phyloP scores from a whole-genome alignment of 768 basidiomycete species.

The Tricholoma furcatifolium region DNA sequence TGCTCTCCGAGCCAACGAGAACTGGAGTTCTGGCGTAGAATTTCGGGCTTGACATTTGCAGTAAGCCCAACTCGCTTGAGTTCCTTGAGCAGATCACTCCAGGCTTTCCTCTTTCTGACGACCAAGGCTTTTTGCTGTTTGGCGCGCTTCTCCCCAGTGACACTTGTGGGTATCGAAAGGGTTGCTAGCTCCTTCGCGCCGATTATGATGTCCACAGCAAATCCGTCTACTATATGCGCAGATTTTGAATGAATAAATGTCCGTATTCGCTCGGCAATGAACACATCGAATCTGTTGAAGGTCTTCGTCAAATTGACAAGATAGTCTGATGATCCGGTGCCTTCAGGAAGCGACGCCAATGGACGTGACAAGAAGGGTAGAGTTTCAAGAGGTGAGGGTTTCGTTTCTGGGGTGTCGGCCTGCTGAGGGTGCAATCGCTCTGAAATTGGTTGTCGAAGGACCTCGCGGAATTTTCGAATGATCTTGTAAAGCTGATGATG shows the following conservation, averaged over 20 bases:
- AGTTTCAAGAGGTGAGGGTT: conserved; percentile 10
- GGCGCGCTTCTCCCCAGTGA: conserved; percentile 47
- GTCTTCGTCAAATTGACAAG: conserved; percentile 51
- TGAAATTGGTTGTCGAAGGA: conserved; percentile 71
- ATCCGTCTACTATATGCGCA: conserved; percentile 46
- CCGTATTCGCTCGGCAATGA: conserved; percentile 43
- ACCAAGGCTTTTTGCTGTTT: conserved; percentile 73
- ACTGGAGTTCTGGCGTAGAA: conserved; percentile 54
- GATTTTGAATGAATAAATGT: conserved; percentile 39
- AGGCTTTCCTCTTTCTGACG: conserved; percentile 84
- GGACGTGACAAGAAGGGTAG: background rate
- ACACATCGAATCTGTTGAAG: conserved; percentile 43
- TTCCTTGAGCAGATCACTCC: conserved; percentile 88
- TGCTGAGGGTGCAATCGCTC: conserved; percentile 36
- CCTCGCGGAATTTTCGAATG: conserved; percentile 88
- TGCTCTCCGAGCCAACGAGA: conserved; percentile 68
- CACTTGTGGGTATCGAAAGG: conserved; percentile 38
- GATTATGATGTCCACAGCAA: conserved; percentile 62
- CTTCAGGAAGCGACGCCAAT: conserved; percentile 13
- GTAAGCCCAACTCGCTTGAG: conserved; percentile 79
- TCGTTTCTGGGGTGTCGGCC: conserved; percentile 35
- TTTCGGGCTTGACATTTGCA: conserved; percentile 65
- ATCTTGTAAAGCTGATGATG: conserved; percentile 91
- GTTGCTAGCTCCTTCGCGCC: conserved; percentile 57
- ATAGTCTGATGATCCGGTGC: conserved; percentile 29